Evolutionary conservation across 208 protist species (phyloP).

Genomic region (Histomonas meleagridis): DNA sequence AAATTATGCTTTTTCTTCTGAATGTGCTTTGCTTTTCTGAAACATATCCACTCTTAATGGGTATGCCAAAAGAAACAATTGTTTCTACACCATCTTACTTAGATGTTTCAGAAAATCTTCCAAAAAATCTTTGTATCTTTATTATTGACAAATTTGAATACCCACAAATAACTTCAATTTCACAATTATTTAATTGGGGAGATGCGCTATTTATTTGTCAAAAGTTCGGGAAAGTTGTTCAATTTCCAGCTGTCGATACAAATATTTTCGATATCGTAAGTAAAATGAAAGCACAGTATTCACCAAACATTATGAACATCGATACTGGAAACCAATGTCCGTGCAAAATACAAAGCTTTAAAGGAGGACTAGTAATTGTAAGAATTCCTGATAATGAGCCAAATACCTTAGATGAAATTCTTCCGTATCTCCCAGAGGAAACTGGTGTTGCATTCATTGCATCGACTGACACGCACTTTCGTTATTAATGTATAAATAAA

Average conservation of each 20-base stretch:
- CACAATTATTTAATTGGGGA: background rate
- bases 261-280: background rate
- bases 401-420: too few species aligned
- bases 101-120: background rate
- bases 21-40: too few species aligned
- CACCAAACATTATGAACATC: background rate
- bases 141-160: background rate
- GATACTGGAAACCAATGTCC: background rate
- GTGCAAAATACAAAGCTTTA: background rate
- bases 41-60: too few species aligned
- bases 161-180: background rate
- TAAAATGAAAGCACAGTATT: background rate
- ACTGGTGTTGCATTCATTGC: too few species aligned
- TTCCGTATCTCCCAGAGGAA: too few species aligned
- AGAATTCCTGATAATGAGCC: background rate
- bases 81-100: too few species aligned
- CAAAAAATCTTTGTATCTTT: background rate
- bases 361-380: background rate
- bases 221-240: background rate
- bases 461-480: too few species aligned
- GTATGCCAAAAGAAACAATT: too few species aligned
- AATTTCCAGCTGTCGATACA: background rate
- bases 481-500: too few species aligned
- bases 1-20: too few species aligned
- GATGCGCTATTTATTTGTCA: background rate